Base-by-base conservation (phyloP, 495 filamentous ascomycete species). In the Lophium mytilinum region DNA sequence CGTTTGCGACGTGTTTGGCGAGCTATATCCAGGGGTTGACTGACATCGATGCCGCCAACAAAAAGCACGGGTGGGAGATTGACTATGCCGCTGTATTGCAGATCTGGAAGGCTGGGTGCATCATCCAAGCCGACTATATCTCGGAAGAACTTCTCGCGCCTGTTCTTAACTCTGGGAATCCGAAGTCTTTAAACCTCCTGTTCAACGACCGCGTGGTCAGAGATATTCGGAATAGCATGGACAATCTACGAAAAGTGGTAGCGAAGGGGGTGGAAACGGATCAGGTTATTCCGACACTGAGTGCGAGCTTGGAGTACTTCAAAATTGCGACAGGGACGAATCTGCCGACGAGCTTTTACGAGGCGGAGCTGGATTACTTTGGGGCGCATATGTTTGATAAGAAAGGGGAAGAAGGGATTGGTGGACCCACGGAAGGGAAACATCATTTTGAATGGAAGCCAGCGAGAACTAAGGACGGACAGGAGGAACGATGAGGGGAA, bases 361-460 rank as follows among this genome's bases (percentile, higher is more conserved):
- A 89, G 66, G 85, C 84, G 6, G 79, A 90, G 69, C 73, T 89
- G 74, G 84, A 89, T 66, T 88, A 81, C 58, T 89, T 90, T 58
- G 86, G 85, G n/a, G 76, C 77, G 9, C 84, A 88, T 66, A 78
- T 76, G 65, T 89, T 80, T 62, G 84, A 89, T 62, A 60, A 68
- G 54, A 79, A 75, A 64, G 72, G 69, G 3, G 73, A 78, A 36
- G 70, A 75, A 18, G 52, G 34, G 39, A 69, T 71, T 3, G 76
- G 72, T n/a, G 68, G 74, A 60, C 73, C 76, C 8, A 66, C 64
- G 53, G 79, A 71, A 55, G 79, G 81, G 11, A 70, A 72, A 59
- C 72, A 80, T 63, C 80, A 83, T 58, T 81, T 74, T 60, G 80
- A 84, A 58, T 83, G 75, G 78, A 80, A 78, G 58, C 69, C 75